Conservation (phyloP, 257 asterid species). For the Capsicum baccatum region DNA sequence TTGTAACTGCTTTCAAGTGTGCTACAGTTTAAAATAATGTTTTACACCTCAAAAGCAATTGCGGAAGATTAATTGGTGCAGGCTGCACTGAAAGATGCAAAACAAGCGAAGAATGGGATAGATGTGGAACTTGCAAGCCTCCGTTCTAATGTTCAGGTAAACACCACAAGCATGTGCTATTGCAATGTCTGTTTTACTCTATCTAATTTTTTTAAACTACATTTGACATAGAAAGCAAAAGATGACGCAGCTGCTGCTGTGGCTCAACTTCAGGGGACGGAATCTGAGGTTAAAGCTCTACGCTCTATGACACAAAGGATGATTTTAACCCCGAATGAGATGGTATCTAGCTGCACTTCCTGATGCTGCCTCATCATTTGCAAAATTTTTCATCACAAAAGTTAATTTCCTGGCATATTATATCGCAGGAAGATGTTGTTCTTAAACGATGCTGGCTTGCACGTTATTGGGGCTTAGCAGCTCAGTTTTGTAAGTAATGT, state of each 20-base stretch:
- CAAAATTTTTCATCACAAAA: background rate
- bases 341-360: constrained; percentile 56
- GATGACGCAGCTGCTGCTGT: constrained; percentile 61
- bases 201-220: constrained; percentile 39
- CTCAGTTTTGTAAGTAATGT: constrained; percentile 65
- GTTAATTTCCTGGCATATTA: constrained; percentile 29
- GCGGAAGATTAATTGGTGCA: constrained; percentile 36
- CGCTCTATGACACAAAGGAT: constrained; percentile 94
- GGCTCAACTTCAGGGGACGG: constrained; percentile 68
- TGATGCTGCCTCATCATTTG: constrained; percentile 22
- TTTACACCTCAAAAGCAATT: constrained; percentile 25
- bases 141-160: constrained; percentile 72
- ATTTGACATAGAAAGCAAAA: constrained; percentile 66
- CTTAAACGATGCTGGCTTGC: constrained; percentile 99
- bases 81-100: constrained; percentile 97
- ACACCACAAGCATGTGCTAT: constrained; percentile 30
- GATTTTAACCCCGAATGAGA: constrained; percentile 89
- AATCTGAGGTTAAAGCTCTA: constrained; percentile 81
- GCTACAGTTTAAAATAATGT: background rate
- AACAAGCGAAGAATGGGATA: constrained; percentile 67
- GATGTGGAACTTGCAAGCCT: constrained; percentile 68
- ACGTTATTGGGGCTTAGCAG: constrained; percentile 98
- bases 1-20: constrained; percentile 24
- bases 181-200: constrained; percentile 34
- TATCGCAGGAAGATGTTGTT: constrained; percentile 94